phyloP scores from a whole-genome alignment of 306 rosid genomes.

The Sicyos edulis region DNA sequence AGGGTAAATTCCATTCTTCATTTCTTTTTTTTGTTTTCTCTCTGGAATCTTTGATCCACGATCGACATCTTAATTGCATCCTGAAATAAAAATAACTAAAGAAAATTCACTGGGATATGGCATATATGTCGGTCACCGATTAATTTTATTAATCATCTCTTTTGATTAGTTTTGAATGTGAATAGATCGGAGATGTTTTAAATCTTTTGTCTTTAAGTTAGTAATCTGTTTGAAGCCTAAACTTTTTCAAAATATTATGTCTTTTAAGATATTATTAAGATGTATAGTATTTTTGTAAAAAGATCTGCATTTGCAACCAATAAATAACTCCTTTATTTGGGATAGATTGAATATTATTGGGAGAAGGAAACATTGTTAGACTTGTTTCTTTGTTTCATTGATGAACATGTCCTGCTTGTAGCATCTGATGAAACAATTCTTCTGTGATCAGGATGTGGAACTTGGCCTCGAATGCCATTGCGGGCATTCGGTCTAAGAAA shows the following conservation, averaged over 20 bases:
- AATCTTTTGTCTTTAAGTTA: background rate
- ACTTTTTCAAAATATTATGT: background rate
- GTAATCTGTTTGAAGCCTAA: background rate
- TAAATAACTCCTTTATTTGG: background rate
- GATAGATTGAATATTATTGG: background rate
- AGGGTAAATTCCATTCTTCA: background rate
- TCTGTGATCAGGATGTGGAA: constrained; percentile 60
- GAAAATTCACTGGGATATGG: background rate
- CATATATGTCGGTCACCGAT: background rate
- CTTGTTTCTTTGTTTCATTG: background rate
- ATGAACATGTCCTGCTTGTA: background rate
- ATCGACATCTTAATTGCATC: background rate
- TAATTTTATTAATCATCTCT: no score
- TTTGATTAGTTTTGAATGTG: background rate
- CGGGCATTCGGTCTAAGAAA: constrained; percentile 58
- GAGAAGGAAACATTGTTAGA: background rate
- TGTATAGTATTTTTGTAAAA: background rate
- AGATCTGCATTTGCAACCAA: background rate
- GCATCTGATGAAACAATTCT: background rate
- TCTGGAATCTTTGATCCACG: background rate
- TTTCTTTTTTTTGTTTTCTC: background rate
- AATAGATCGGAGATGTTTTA: background rate
- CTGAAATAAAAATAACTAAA: background rate
- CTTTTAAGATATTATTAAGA: background rate
- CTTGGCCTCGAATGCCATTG: constrained; percentile 60